These are phyloP conservation scores for Plasmopara muralis DNA, from an alignment of 352 stramenopile genomes.

Conservation along the genomic window DNA sequence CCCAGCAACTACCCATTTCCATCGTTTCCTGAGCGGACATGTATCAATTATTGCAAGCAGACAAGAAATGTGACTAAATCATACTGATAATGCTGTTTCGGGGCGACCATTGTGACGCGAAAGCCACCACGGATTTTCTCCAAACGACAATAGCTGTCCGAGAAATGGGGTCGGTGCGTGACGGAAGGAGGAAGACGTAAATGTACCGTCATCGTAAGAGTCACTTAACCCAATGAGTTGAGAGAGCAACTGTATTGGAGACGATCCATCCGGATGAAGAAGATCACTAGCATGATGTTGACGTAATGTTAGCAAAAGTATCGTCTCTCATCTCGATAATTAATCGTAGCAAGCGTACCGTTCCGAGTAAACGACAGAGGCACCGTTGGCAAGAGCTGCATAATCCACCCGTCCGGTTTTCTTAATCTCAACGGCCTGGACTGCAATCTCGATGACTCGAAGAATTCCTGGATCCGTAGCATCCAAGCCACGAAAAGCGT, in stretches of 20 bases:
- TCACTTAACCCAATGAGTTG: conserved; percentile 26
- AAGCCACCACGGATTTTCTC: conserved; percentile 67
- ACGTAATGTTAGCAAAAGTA: neutral
- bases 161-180: conserved; percentile 32
- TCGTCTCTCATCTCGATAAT: neutral
- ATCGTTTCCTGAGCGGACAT: conserved; percentile 53
- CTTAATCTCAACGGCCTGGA: conserved; percentile 55
- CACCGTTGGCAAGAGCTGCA: conserved; percentile 61
- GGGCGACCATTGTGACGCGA: conserved; percentile 65
- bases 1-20: conserved; percentile 82
- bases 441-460: conserved; percentile 34
- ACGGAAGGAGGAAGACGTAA: conserved; percentile 58
- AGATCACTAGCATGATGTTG: conserved; percentile 41
- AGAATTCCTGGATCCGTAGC: conserved; percentile 43
- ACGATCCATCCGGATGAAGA: conserved; percentile 28
- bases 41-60: conserved; percentile 4
- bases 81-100: conserved; percentile 74
- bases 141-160: conserved; percentile 32
- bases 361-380: conserved; percentile 47
- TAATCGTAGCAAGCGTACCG: conserved; percentile 20
- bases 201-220: conserved; percentile 17
- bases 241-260: conserved; percentile 25
- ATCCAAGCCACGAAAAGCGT: conserved; percentile 44
- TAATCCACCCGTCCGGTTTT: conserved; percentile 54
- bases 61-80: conserved; percentile 5